Base-by-base conservation (phyloP, 1,284 basidiomycete species). In the Rhodotorula sp. region DNA sequence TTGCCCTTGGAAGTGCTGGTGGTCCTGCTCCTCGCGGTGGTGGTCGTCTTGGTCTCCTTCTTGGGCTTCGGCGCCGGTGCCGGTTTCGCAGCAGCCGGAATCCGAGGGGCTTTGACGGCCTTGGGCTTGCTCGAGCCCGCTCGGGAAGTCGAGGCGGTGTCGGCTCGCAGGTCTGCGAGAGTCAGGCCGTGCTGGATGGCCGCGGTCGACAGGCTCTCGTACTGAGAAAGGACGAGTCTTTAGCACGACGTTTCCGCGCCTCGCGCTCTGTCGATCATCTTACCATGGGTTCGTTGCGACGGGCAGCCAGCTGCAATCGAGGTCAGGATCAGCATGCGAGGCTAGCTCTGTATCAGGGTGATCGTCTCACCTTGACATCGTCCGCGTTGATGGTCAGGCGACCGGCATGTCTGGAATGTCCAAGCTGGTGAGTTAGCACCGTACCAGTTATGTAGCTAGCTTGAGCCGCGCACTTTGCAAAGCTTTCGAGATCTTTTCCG, bases 401-500 rank as follows among this genome's bases (percentile, higher is more conserved):
- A 6, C 68, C 66, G 2, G 70, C 73, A 26, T 75, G 73, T 21
- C 73, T 75, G 48, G 6, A 10, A n/a, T 4, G 6, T 5, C 16
- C 18, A n/a, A 7, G 0, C 15, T 21, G 34, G n/a, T 16, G 19
- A 28, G 28, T 16, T 14, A 16, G n/a, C 7, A 38, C 45, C 52
- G 2, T 14, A 14, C 31, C 31, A 21, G 18, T 3, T 5, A 19
- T 21, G 15, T 18, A n/a, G 18, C 14, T 21, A 60, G 6, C 38
- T 14, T 7, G 31, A 19, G 15, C 1, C 2, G 12, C 68, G 19
- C 12, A 75, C 73, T 72, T 67, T 23, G 73, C 68, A n/a, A 75
- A 75, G 23, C 62, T 65, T 57, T 75, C 73, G 15, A 75, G 64
- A 48, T 75, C 73, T 55, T 75, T 75, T 15, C 73, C 73, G 31